These are phyloP conservation scores for Conringia planisiliqua DNA, from an alignment of 345 rosid species.

Conservation along the genomic window DNA sequence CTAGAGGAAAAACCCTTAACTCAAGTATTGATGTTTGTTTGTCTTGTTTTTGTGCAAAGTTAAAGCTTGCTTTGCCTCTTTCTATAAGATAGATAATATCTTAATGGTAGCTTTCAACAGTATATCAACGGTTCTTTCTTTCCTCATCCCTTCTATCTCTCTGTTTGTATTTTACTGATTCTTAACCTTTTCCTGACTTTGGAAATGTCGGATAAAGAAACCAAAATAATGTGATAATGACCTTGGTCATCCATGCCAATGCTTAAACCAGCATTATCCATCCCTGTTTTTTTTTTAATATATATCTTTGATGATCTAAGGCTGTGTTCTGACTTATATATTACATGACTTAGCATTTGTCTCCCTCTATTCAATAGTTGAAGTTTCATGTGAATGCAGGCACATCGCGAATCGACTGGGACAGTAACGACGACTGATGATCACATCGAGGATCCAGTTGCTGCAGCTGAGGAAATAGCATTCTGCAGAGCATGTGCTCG, in stretches of 20 bases:
- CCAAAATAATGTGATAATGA: neutral
- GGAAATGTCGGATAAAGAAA: no score
- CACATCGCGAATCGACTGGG: conserved; percentile 90
- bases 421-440: conserved; percentile 52
- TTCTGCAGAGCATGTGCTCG: conserved; percentile 96
- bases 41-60: neutral
- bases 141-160: no score
- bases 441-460: conserved; percentile 57
- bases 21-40: neutral
- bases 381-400: conserved; percentile 42
- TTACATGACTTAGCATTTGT: neutral
- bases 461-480: conserved; percentile 94
- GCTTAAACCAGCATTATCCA: neutral
- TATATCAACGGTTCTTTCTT: no score
- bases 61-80: neutral
- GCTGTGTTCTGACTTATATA: neutral
- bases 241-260: neutral
- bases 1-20: neutral
- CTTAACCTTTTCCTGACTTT: neutral
- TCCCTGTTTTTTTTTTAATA: no score
- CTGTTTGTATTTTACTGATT: neutral
- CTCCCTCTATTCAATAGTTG: neutral
- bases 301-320: neutral
- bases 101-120: no score
- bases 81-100: no score